Base-by-base conservation (phyloP, 352 stramenopile genomes). In the Globisporangium solare region DNA sequence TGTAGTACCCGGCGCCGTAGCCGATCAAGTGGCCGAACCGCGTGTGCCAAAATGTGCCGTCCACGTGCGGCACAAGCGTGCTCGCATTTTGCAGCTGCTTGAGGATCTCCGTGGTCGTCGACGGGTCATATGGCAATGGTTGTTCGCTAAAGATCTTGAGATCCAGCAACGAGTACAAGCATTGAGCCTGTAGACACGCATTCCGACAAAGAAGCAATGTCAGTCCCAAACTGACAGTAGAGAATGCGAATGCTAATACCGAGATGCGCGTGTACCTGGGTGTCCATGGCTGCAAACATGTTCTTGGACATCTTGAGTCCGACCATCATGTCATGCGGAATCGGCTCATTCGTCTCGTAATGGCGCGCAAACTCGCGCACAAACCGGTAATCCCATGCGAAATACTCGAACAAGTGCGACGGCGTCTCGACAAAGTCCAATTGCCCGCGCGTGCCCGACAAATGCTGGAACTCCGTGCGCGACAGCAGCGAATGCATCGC, bases 351-450 rank as follows among this genome's bases (percentile, higher is more conserved):
- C 24, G 86, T 97, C 56, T 79, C 54, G 66, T 95, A 75, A 63
- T 97, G 87, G 18, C 70, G 71, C 5, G 89, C 86, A 62, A 97
- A 97, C 54, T 85, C 73, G 17, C 70, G 70, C 1, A 97, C 76
- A 24, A 97, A 79, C 27, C 86, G 82, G 40, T 83, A 78, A 58
- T 98, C 91, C 82, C 94, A 97, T 21, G 87, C 85, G 77, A 98
- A 99, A 54, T 98, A 94, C 83, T 99, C 97, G 49, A 99, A 96
- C 51, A 98, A 67, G 76, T 99, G 96, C n/a, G 89, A 98, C 12
- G 96, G 96, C 12, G 84, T 94, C 67, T 96, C 87, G 15, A 99
- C 95, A 76, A 99, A 98, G 65, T 99, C 97, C 52, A 96, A 63
- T 27, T 86, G 83, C 39, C 88, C 92, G 17, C 95, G 82, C 13